Base-by-base conservation (phyloP, 331 rosid species). In the Stylosanthes scabra region DNA sequence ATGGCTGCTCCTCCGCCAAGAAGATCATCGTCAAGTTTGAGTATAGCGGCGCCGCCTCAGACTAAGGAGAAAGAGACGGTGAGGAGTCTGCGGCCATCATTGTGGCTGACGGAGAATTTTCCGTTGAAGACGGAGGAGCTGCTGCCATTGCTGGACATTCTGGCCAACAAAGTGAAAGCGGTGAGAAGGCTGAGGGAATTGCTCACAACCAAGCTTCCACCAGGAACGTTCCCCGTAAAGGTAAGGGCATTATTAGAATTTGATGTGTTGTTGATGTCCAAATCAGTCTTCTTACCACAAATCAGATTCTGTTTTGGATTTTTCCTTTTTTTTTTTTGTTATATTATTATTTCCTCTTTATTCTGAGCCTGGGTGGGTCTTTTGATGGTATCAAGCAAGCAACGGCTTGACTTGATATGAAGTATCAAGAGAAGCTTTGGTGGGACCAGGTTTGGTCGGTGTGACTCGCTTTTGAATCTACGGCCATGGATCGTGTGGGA, bases 81-180 rank as follows among this genome's bases (percentile, higher is more conserved):
- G 7, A 85, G 84, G 49, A 88, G 96, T 68, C 55, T 89, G 63
- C 79, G 92, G 31, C 97, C 97, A 41, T 92, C 89, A 5, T 93
- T 92, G 29, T 92, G 97, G 96, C 63, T 92, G 11, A 92, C 96
- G 80, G 97, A 92, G 58, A 89, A 88, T 70, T 92, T 89, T 64
- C 97, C 97, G 29, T 78, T 92, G 50, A 89, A 88, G 69, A 92
- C 96, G 71, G 97, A 92, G 81, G 96, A 92, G 87, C 86, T 92
- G 7, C 31, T 92, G 74, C 97, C 97, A 66, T 78, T 92, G 31
- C 89, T 92, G 0, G 97, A 92, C 74, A 90, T 92, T 6, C 72
- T 92, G 42, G 96, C 97, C 1, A 92, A 81, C 84, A 92, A 90
- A 55, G 96, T 92, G 7, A 92, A 92, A 66, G 97, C 97, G 1